phyloP scores from a whole-genome alignment of 1,139 yeast species.

The Hyphopichia fennica region DNA sequence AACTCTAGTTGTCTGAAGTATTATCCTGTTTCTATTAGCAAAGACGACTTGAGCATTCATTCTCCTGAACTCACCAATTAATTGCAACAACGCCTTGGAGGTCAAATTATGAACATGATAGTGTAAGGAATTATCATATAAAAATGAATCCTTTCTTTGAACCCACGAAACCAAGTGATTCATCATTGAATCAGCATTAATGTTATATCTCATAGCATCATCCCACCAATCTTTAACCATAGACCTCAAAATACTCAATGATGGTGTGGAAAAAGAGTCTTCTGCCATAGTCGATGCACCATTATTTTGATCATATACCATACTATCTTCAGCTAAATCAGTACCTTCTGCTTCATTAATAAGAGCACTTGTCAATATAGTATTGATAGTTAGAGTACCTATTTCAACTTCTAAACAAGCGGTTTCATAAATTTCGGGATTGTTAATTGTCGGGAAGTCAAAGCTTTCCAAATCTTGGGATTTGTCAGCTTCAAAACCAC shows the following conservation, averaged over 20 bases:
- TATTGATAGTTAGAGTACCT: conserved; percentile 78
- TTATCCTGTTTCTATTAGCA: conserved; percentile 76
- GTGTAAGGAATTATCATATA: conserved; percentile 78
- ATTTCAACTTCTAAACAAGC: conserved; percentile 80
- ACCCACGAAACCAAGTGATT: conserved; percentile 88
- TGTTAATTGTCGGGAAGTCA: conserved; percentile 72
- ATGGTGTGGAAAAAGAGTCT: conserved; percentile 78
- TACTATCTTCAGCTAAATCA: conserved; percentile 61
- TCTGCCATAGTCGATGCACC: conserved; percentile 62
- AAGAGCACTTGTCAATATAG: conserved; percentile 79
- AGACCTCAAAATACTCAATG: conserved; percentile 66
- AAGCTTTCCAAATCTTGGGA: conserved; percentile 55
- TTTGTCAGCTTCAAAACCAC: conserved; percentile 74
- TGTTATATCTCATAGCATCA: conserved; percentile 68
- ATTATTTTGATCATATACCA: conserved; percentile 39
- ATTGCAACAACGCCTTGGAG: conserved; percentile 77
- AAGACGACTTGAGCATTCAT: conserved; percentile 77
- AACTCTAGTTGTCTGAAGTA: conserved; percentile 72
- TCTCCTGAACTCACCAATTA: conserved; percentile 75
- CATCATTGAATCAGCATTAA: conserved; percentile 82
- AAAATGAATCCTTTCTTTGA: conserved; percentile 65
- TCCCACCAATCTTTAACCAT: conserved; percentile 95
- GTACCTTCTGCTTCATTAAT: conserved; percentile 91
- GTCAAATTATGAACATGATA: conserved; percentile 88
- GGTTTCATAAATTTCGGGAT: conserved; percentile 76